These are phyloP conservation scores for Lecanicillium sp. DNA, from an alignment of 2,329 filamentous ascomycete species.

Conservation along the genomic window DNA sequence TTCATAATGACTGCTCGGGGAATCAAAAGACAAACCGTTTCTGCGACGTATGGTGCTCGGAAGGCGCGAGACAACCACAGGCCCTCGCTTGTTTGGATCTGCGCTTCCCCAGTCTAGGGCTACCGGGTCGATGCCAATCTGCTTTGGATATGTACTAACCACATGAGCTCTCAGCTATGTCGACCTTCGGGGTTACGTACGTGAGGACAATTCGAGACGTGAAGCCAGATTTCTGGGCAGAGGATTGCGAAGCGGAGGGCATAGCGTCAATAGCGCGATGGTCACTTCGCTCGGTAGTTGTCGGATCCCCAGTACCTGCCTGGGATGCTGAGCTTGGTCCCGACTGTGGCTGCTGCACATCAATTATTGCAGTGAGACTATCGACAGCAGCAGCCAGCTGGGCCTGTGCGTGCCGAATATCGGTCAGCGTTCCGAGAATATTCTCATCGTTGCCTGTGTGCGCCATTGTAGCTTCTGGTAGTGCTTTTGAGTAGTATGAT, in stretches of 20 bases:
- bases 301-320: neutral
- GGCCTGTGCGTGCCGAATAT: slow-evolving; percentile 38
- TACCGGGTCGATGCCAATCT: slow-evolving; percentile 89
- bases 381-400: slow-evolving; percentile 36
- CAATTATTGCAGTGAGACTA: slow-evolving; percentile 28
- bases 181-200: slow-evolving; percentile 23
- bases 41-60: slow-evolving; percentile 70
- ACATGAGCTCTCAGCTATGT: neutral
- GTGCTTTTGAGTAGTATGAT: too few species aligned
- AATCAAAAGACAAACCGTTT: slow-evolving; percentile 59
- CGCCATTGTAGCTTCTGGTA: slow-evolving; percentile 11
- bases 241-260: slow-evolving; percentile 24
- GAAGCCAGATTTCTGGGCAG: slow-evolving; percentile 38
- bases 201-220: slow-evolving; percentile 52
- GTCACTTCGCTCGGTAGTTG: neutral
- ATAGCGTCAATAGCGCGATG: neutral
- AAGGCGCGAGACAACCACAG: slow-evolving; percentile 78
- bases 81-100: slow-evolving; percentile 70
- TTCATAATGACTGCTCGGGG: neutral
- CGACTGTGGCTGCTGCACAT: slow-evolving; percentile 1
- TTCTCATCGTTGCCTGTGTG: neutral
- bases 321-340: neutral
- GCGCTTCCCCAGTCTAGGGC: slow-evolving; percentile 80
- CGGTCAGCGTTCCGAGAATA: slow-evolving; percentile 25
- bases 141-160: slow-evolving; percentile 75